These are phyloP conservation scores for Botrytis medusae DNA, from an alignment of 2,329 filamentous ascomycete species.

Conservation along the genomic window DNA sequence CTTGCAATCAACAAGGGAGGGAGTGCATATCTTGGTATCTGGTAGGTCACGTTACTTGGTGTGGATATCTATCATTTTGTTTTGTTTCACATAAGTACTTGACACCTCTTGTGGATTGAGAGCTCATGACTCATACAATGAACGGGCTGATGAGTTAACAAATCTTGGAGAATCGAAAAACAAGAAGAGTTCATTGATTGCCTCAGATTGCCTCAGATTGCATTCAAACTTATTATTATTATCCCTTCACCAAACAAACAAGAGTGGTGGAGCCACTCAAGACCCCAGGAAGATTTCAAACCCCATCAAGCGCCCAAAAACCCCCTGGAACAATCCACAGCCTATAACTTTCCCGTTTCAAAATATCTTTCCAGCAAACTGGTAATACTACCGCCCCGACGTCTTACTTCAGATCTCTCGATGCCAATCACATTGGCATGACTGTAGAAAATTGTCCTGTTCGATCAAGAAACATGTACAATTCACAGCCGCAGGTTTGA, in stretches of 20 bases:
- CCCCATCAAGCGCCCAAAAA: constrained; percentile 16
- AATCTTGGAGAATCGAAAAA: background rate
- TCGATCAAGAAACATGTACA: background rate
- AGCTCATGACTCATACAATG: background rate
- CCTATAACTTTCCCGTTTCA: constrained; percentile 6
- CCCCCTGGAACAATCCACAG: background rate
- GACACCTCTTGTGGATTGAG: background rate
- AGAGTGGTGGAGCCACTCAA: background rate
- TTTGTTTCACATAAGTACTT: background rate
- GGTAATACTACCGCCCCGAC: constrained; percentile 2
- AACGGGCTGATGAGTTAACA: background rate
- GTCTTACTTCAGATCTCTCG: background rate
- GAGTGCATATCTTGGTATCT: background rate
- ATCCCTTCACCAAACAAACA: background rate
- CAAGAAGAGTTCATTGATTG: background rate
- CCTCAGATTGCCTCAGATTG: too few species aligned
- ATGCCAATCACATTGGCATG: constrained; percentile 3
- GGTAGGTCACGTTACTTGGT: background rate
- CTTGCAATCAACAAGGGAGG: background rate
- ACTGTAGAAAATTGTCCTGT: background rate
- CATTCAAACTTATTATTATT: background rate
- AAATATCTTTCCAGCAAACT: background rate
- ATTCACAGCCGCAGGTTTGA: constrained; percentile 10
- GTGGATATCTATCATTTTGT: background rate
- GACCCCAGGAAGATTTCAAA: background rate